These are phyloP conservation scores for Acacia melanoxylon DNA, from an alignment of 306 rosid species.

Conservation along the genomic window DNA sequence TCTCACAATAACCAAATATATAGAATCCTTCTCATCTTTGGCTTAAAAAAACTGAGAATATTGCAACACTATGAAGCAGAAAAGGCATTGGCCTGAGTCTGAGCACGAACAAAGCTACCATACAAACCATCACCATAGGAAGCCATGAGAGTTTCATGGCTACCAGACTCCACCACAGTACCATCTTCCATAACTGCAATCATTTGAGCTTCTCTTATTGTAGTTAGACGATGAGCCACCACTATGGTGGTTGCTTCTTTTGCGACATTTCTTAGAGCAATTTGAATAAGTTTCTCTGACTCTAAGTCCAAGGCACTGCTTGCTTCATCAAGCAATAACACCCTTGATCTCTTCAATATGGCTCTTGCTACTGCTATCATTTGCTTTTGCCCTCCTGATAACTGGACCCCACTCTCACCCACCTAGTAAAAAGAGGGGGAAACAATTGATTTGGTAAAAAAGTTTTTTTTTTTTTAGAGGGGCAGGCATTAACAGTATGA, in stretches of 20 bases:
- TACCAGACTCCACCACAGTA: slow-evolving; percentile 65
- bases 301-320: slow-evolving; percentile 90
- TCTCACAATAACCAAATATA: too few species aligned
- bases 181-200: slow-evolving; percentile 80
- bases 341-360: slow-evolving; percentile 71
- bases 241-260: slow-evolving; percentile 69
- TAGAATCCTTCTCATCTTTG: too few species aligned
- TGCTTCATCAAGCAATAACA: slow-evolving; percentile 87
- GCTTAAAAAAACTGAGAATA: too few species aligned
- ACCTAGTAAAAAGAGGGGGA: slow-evolving; percentile 35
- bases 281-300: slow-evolving; percentile 77
- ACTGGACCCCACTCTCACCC: slow-evolving; percentile 79
- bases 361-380: slow-evolving; percentile 87
- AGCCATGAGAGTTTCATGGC: slow-evolving; percentile 69
- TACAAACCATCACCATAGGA: slow-evolving; percentile 61
- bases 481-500: too few species aligned
- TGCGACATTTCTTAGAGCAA: slow-evolving; percentile 54
- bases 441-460: too few species aligned
- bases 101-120: slow-evolving; percentile 67
- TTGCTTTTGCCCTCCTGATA: slow-evolving; percentile 93
- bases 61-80: slow-evolving; percentile 27
- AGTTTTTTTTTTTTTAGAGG: too few species aligned
- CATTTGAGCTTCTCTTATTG: slow-evolving; percentile 68
- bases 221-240: slow-evolving; percentile 76
- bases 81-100: slow-evolving; percentile 79